Conservation (phyloP, 441 rosid species). For the Brassica hybrid region DNA sequence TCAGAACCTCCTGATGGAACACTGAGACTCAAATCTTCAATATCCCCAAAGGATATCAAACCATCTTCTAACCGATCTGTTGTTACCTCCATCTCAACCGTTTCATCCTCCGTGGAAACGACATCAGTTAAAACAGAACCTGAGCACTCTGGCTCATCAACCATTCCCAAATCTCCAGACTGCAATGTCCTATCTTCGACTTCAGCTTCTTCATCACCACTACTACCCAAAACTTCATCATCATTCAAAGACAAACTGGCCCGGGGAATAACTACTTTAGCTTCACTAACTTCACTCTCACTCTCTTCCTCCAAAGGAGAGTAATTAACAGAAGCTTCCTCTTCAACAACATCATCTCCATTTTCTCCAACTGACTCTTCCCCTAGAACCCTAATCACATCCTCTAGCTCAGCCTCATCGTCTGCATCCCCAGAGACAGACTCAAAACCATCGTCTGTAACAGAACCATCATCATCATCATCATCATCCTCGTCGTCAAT, state of each 20-base stretch:
- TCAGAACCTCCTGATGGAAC: conserved; percentile 20
- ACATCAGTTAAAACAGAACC: not conserved
- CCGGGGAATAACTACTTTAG: conserved; percentile 50
- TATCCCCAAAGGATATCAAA: conserved; percentile 15
- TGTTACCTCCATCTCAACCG: not conserved
- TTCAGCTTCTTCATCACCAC: conserved; percentile 46
- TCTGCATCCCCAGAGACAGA: conserved; percentile 51
- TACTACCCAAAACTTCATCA: conserved; percentile 49
- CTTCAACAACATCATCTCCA: conserved; percentile 37
- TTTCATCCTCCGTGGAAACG: conserved; percentile 19
- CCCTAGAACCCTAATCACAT: conserved; percentile 39
- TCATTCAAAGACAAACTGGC: conserved; percentile 69
- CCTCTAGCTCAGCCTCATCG: conserved; percentile 47
- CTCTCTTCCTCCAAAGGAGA: conserved; percentile 48
- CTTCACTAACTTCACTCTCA: conserved; percentile 14
- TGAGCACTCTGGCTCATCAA: conserved; percentile 34
- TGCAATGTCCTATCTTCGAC: conserved; percentile 10
- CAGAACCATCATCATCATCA: too few species aligned
- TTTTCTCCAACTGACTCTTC: conserved; percentile 41
- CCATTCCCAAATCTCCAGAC: conserved; percentile 13
- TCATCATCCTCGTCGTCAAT: conserved; percentile 50
- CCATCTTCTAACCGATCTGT: conserved; percentile 9
- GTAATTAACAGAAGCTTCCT: conserved; percentile 35
- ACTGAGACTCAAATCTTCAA: not conserved
- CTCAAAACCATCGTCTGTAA: conserved; percentile 51